Evolutionary conservation across 2,329 filamentous ascomycete species (phyloP).

Genomic region (Penicillium sp.): DNA sequence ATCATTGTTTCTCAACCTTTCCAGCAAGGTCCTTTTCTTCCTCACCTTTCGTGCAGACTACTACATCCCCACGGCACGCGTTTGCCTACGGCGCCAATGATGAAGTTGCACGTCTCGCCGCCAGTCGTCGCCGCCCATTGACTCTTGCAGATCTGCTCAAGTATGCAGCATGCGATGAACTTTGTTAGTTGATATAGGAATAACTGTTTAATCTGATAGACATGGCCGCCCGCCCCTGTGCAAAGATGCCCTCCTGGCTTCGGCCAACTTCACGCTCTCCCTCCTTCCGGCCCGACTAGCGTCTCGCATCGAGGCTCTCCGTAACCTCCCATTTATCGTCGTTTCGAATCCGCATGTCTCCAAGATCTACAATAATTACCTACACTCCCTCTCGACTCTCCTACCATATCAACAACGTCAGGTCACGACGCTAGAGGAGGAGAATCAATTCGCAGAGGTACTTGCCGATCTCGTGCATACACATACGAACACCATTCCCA

Average conservation of each 20-base stretch:
- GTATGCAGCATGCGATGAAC: conserved; percentile 26
- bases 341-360: conserved; percentile 95
- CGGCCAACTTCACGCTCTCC: conserved; percentile 89
- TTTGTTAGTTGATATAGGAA: no score
- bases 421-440: no score
- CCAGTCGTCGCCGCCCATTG: conserved; percentile 67
- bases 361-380: conserved; percentile 93
- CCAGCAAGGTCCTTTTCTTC: no score
- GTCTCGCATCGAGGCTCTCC: conserved; percentile 86
- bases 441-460: no score
- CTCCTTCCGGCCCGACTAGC: conserved; percentile 86
- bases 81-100: conserved; percentile 57
- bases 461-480: no score
- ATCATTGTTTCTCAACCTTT: no score
- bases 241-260: conserved; percentile 68
- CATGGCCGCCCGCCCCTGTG: conserved; percentile 78
- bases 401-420: conserved; percentile 77
- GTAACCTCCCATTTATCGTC: conserved; percentile 92
- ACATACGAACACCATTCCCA: no score
- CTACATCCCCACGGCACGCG: conserved; percentile 32
- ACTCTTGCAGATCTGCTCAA: conserved; percentile 82
- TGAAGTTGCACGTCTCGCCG: conserved; percentile 69
- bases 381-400: conserved; percentile 82
- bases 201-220: conserved; percentile 38
- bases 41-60: no score